Evolutionary conservation across 2,329 filamentous ascomycete species (phyloP).

Genomic region (Trichoderma endophyticum): DNA sequence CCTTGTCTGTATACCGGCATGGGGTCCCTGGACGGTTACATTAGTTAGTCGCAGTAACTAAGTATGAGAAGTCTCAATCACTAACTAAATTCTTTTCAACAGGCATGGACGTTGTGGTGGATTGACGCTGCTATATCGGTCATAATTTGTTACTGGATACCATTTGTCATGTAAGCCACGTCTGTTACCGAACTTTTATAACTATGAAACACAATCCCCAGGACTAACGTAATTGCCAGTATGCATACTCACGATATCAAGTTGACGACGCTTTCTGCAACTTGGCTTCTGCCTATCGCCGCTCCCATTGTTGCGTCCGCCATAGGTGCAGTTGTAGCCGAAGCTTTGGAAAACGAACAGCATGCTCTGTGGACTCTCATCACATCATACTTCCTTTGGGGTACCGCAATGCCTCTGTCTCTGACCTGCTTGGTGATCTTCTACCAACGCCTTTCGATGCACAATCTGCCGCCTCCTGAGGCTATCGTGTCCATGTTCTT

Average conservation of each 20-base stretch:
- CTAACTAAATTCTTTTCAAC: neutral
- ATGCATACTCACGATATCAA: neutral
- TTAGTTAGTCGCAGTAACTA: neutral
- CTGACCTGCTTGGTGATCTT: neutral
- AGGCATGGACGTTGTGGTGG: conserved; percentile 8
- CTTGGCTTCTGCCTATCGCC: conserved; percentile 3
- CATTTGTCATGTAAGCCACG: conserved; percentile 1
- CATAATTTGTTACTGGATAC: neutral
- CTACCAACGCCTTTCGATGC: neutral
- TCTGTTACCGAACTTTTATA: neutral
- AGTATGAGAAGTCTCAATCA: neutral
- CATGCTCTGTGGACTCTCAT: conserved; percentile 12
- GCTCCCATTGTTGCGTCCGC: conserved; percentile 2
- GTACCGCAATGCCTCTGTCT: conserved; percentile 3
- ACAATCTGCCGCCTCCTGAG: neutral
- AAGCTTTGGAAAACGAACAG: neutral
- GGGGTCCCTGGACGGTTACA: neutral
- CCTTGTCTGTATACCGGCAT: neutral
- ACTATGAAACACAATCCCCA: fast-evolving
- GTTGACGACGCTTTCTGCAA: neutral
- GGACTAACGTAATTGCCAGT: neutral
- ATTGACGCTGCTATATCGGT: neutral
- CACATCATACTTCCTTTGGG: neutral
- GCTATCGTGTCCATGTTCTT: neutral
- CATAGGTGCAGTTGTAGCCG: neutral